Evolutionary conservation across 768 basidiomycete species (phyloP), one percentile per base, ranked within the genome.

Genomic region (Lentinula aciculospora): DNA sequence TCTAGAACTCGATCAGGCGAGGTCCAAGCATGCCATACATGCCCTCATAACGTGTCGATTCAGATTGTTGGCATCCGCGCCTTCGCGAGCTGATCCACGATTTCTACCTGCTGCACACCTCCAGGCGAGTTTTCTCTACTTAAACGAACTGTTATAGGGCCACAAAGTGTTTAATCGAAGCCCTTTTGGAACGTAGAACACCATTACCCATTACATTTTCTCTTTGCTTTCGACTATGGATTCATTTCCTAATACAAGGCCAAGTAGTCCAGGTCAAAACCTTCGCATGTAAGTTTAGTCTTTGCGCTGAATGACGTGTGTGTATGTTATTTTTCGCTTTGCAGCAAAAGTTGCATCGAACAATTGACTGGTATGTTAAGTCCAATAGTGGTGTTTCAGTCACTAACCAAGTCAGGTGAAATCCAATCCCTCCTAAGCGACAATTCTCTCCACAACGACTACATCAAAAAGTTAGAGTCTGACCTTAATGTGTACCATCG

Each of bases 381-480:
- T 29, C 1, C 19, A 25, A 12, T 15, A 32, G 6, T 36, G 23
- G 19, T n/a, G 3, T 15, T 25, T 3, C 13, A 21, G 21, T 13
- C 19, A 9, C 34, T 21, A 53, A 25, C 31, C 3, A 13, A 28
- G 46, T 51, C 56, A 81, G 79, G 66, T 39, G 75, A 78, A 60
- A 71, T 80, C 49, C 62, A 66, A 36, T 68, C 59, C 44, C 67
- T 80, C 32, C 60, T 76, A 47, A 70, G 64, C 55, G 74, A 76
- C 57, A 62, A 61, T 36, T 55, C 62, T 9, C 66, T 63, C 56
- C 67, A 66, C 32, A 67, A 37, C 25, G 45, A 48, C 10, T n/a
- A 21, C 9, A 57, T 73, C 31, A 53, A 48, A 23, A 51, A 56
- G n/a, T 25, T 60, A 34, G 36, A 51, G 36, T 39, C 40, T 29